These are phyloP conservation scores for Komagataella pseudopastoris DNA, from an alignment of 805 yeast species.

Conservation along the genomic window DNA sequence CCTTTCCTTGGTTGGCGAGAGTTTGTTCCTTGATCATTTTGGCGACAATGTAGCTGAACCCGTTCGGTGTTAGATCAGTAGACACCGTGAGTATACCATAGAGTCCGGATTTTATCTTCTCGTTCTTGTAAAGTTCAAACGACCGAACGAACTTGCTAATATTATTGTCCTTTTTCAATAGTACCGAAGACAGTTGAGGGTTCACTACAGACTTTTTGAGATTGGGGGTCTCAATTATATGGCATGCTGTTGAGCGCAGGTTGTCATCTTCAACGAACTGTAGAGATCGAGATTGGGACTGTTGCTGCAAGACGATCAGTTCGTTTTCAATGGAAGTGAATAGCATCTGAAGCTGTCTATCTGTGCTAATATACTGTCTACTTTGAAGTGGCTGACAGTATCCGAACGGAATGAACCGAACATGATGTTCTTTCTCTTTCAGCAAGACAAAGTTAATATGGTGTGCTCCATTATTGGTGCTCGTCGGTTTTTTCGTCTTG, in stretches of 20 bases:
- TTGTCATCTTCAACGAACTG: background rate
- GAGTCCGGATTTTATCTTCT: too few relatives aligned
- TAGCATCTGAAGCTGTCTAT: background rate
- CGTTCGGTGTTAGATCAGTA: too few relatives aligned
- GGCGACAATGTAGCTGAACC: too few relatives aligned
- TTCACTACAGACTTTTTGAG: background rate
- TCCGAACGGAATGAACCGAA: conserved; percentile 16
- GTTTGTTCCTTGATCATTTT: too few relatives aligned
- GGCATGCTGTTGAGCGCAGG: background rate
- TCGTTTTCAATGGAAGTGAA: background rate
- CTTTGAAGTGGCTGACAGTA: conserved; percentile 2
- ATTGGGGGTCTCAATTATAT: background rate
- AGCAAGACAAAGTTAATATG: conserved; percentile 7
- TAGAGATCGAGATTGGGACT: background rate
- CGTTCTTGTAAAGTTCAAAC: too few relatives aligned
- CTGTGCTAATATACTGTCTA: background rate
- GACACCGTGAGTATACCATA: too few relatives aligned
- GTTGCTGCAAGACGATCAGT: background rate
- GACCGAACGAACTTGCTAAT: too few relatives aligned
- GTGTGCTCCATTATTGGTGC: conserved; percentile 14
- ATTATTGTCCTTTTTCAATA: too few relatives aligned
- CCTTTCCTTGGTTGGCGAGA: too few relatives aligned
- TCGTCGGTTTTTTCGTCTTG: background rate
- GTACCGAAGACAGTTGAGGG: too few relatives aligned
- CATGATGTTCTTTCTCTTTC: conserved; percentile 8